phyloP scores from a whole-genome alignment of 306 rosid species.

The Delonix regia region DNA sequence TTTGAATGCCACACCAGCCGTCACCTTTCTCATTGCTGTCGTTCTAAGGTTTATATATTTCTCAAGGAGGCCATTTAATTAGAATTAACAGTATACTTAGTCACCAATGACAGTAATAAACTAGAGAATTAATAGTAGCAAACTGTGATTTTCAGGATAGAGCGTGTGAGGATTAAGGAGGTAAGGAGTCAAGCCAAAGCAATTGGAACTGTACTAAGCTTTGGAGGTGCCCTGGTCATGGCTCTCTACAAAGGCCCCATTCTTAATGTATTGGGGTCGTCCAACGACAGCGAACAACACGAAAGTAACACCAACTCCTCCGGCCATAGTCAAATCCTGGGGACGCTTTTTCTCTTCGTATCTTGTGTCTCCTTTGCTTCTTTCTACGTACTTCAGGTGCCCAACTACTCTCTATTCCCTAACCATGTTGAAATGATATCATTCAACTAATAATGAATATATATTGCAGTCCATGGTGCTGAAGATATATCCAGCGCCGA shows the following conservation, averaged over 20 bases:
- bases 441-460: too few relatives aligned
- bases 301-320: constrained; percentile 5
- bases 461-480: constrained; percentile 43
- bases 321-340: constrained; percentile 30
- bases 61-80: too few relatives aligned
- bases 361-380: constrained; percentile 52
- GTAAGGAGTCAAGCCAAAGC: constrained; percentile 51
- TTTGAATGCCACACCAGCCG: too few relatives aligned
- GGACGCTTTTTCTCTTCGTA: constrained; percentile 48
- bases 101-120: too few relatives aligned
- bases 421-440: too few relatives aligned
- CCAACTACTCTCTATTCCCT: too few relatives aligned
- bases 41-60: not conserved
- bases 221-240: constrained; percentile 59
- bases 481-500: constrained; percentile 46
- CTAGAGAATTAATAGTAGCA: too few relatives aligned
- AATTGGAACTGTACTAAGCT: constrained; percentile 56
- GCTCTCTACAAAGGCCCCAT: constrained; percentile 58
- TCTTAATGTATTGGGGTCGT: constrained; percentile 20
- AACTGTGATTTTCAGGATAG: constrained; percentile 39
- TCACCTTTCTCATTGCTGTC: too few relatives aligned
- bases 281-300: not conserved
- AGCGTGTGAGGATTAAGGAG: constrained; percentile 45
- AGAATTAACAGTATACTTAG: too few relatives aligned
- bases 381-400: constrained; percentile 48